These are phyloP conservation scores for Fomitopsis pinicola DNA, from an alignment of 1,284 basidiomycete genomes.

Conservation along the genomic window DNA sequence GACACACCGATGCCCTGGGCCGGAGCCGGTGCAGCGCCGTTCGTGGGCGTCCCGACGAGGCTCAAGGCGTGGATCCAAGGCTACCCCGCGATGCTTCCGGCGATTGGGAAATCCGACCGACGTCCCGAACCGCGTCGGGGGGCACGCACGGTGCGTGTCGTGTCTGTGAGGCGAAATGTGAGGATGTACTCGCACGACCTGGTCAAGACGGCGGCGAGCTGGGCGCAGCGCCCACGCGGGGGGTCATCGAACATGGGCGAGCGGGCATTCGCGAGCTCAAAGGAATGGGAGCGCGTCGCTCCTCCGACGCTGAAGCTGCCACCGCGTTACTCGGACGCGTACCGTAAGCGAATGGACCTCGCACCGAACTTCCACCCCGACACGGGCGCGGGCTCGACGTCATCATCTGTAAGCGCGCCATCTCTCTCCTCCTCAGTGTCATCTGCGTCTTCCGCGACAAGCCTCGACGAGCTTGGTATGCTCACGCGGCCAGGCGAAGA, in stretches of 20 bases:
- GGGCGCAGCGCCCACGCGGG: conserved; percentile 46
- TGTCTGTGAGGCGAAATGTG: conserved; percentile 73
- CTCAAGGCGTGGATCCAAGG: conserved; percentile 85
- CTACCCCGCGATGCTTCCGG: conserved; percentile 68
- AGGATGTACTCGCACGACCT: conserved; percentile 80
- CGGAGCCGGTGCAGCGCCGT: conserved; percentile 29
- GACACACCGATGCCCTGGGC: conserved; percentile 39
- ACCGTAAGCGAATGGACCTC: conserved; percentile 69
- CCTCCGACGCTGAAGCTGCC: conserved; percentile 50
- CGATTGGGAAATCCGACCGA: conserved; percentile 34
- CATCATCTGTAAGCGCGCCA: conserved; percentile 21
- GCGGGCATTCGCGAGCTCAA: conserved; percentile 50
- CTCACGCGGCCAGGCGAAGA: conserved; percentile 45
- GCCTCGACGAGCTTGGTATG: conserved; percentile 27
- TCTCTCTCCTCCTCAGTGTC: conserved; percentile 27
- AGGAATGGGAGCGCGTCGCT: conserved; percentile 69
- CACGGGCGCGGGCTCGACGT: conserved; percentile 23
- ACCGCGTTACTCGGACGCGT: conserved; percentile 64
- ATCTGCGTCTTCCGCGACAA: conserved; percentile 25
- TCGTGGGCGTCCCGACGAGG: conserved; percentile 65
- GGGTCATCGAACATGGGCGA: conserved; percentile 21
- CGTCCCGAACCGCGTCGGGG: conserved; percentile 62
- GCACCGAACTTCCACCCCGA: conserved; percentile 56
- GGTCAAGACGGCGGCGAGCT: conserved; percentile 66
- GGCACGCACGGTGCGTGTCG: conserved; percentile 65